Base-by-base conservation (phyloP, 2,329 filamentous ascomycete species). In the Scedosporium dehoogii region DNA sequence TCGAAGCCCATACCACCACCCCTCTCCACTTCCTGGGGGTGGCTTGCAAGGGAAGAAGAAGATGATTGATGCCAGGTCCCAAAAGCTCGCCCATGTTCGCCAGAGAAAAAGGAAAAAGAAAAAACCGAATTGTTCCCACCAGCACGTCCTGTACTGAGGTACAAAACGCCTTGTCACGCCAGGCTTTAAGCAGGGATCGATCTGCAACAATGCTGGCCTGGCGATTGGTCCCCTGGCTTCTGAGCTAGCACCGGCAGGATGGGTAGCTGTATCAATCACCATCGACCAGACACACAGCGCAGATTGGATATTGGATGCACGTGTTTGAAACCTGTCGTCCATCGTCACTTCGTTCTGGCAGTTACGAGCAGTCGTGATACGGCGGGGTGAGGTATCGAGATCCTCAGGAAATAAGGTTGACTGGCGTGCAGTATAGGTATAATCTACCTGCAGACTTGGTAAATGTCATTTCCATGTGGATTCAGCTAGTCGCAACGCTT, bases 231-330 rank as follows among this genome's bases (percentile, higher is more conserved):
- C 18, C 12, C 18, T 55, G 7, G 21, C 18, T 23, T 55, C 23
- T 23, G 51, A 55, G 51, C 51, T 55, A 55, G 51, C 51, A 55
- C 51, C 51, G 51, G 51, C 51, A 55, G 51, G 51, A 55, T 55
- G 51, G 51, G 23, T 55, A 55, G 51, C 23, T 55, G 51, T 23
- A 27, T 23, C 27, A 27, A 55, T 55, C 51, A 55, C 51, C 51
- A 55, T 9, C 51, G 23, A 23, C 18, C 51, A 55, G 23, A 55
- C 23, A 23, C 12, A 55, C 6, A 55, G 51, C 33, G 14, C 33
- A 38, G 33, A 38, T 38, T 38, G 33, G 33, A 38, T 38, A 38
- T 38, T 55, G 51, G 23, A 23, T 23, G 51, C 51, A 55, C 51
- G 51, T 55, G 51, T 55, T 55, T 55, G 51, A 55, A 55, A 23